phyloP scores from a whole-genome alignment of 352 stramenopile species.

The Phytopythium cucurbitacearum region DNA sequence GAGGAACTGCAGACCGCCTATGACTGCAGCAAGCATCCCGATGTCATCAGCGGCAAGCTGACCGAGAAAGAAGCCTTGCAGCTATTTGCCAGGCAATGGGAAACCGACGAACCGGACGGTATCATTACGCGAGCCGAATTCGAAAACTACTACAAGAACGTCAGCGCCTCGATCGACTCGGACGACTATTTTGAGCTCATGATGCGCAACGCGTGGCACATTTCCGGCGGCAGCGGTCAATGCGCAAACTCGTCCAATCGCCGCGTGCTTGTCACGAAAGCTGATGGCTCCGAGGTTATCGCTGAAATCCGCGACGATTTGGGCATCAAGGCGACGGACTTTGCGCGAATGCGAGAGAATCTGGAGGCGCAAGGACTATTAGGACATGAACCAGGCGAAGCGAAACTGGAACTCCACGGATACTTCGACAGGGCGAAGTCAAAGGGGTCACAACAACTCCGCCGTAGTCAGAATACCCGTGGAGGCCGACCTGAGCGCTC shows the following conservation, averaged over 20 bases:
- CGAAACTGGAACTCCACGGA: slow-evolving; percentile 2
- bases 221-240: slow-evolving; percentile 54
- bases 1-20: slow-evolving; percentile 43
- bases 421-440: not conserved
- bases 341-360: slow-evolving; percentile 28
- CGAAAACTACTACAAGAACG: slow-evolving; percentile 87
- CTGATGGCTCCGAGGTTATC: slow-evolving; percentile 46
- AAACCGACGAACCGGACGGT: slow-evolving; percentile 27
- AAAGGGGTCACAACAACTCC: too few species aligned
- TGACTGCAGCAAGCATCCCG: slow-evolving; percentile 47
- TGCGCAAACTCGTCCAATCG: slow-evolving; percentile 67
- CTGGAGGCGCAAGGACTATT: slow-evolving; percentile 38
- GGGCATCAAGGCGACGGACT: slow-evolving; percentile 24
- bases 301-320: slow-evolving; percentile 43
- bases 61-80: slow-evolving; percentile 25
- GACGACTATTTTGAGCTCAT: slow-evolving; percentile 93
- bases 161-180: slow-evolving; percentile 84
- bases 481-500: too few species aligned
- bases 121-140: slow-evolving; percentile 32
- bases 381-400: slow-evolving; percentile 15
- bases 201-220: slow-evolving; percentile 85
- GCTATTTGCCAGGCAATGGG: slow-evolving; percentile 37
- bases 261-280: slow-evolving; percentile 53
- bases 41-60: slow-evolving; percentile 38
- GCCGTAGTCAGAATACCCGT: too few species aligned